Percentiles rank a stretch among this genome's conserved stretches.
These are phyloP conservation scores for Cadophora sp. DNA, from an alignment of 2,329 filamentous ascomycete genomes.

Conservation along the genomic window DNA sequence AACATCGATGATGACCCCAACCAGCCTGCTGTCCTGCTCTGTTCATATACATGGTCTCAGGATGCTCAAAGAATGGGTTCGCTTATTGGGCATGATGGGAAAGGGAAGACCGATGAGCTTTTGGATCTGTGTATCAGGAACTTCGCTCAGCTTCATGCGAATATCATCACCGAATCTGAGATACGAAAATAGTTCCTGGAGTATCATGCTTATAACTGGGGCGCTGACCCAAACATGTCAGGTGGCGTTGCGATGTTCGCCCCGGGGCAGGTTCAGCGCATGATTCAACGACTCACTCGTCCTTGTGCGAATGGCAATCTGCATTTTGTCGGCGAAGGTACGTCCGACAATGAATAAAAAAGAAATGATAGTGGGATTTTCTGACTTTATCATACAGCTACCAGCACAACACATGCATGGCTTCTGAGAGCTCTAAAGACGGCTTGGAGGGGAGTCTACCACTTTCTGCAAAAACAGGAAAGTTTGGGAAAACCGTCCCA, in stretches of 20 bases:
- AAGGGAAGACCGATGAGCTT: background rate
- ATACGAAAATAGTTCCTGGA: background rate
- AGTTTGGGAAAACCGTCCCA: background rate
- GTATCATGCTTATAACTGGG: background rate
- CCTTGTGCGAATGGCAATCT: background rate
- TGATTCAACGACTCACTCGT: background rate
- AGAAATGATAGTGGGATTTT: background rate
- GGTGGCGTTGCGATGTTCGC: slow-evolving; percentile 5
- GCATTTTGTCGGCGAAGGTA: background rate
- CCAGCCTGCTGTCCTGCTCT: background rate
- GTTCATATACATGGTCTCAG: slow-evolving; percentile 9
- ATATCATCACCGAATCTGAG: background rate
- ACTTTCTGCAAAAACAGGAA: background rate
- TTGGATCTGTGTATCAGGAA: background rate
- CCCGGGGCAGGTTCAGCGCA: background rate
- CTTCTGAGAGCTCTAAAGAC: background rate
- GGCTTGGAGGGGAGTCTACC: background rate
- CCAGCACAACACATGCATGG: background rate
- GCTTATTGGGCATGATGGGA: background rate
- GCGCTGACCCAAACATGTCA: background rate
- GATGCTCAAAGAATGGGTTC: background rate
- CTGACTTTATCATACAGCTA: background rate
- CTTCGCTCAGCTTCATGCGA: background rate
- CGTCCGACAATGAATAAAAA: background rate
- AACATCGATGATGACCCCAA: background rate